Evolutionary conservation across 129 eudicot genomes (phyloP), one percentile per base, ranked within the genome.

Genomic region (Flaveria ramosissima): DNA sequence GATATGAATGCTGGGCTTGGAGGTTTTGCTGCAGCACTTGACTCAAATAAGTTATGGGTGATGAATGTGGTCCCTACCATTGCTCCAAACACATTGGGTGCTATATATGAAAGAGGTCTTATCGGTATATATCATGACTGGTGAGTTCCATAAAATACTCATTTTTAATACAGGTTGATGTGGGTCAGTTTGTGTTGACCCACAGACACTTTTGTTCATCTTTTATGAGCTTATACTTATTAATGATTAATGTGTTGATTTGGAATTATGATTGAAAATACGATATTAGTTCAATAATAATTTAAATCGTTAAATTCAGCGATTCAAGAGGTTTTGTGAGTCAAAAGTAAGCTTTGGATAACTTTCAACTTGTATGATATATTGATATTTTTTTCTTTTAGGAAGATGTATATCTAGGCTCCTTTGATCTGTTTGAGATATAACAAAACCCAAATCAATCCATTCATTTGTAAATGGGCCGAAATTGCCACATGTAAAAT

Each of bases 101-200:
- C 80, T 56, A 72, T 93, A 10, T 93, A 87, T 76, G 98, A 93
- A 77, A 80, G 98, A 80, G 98, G 98, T 53, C 90, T 93, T 51
- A 81, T 90, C 30, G 98, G 98, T 63, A 90, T 93, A 30, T 94
- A 91, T 86, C 98, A 94, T 80, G 98, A 94, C 63, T 94, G 98
- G 98, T 94, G 76, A 59, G 87, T 81, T 50, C 74, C 12, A 20
- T 32, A 57, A 39, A 47, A 62, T 32, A 36, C 32, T 62, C 26
- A 10, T 67, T 57, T 50, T 14, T 16, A 51, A 17, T 66, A 66
- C 27, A 6, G 26, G 26, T 39, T 39, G 50, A 36, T 36, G 48
- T 39, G 26, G 53, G 9, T 14, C 39, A 30, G 36, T 17, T 68
- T 21, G 73, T 41, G 73, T 21, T 68, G 57, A 68, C 73, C n/a